phyloP scores from a whole-genome alignment of 208 protist genomes.

The Wallacemonas sp. region DNA sequence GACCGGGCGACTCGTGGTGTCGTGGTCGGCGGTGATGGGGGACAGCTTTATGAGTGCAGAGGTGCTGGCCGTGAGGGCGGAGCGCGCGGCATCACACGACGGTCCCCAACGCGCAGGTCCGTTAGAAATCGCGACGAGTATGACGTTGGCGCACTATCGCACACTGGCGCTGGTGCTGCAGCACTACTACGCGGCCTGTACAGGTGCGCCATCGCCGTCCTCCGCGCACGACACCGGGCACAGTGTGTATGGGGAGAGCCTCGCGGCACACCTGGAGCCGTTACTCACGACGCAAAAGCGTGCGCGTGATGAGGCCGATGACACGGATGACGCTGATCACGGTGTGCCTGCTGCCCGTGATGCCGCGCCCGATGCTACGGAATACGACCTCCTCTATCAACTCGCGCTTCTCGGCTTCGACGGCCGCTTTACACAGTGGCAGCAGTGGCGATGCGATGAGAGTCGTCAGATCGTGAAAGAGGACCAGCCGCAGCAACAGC shows the following conservation, averaged over 20 bases:
- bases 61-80: not conserved
- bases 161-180: not conserved
- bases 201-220: no score
- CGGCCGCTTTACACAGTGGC: not conserved
- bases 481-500: not conserved
- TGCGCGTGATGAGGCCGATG: not conserved
- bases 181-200: not conserved
- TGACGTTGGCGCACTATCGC: not conserved
- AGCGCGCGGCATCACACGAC: not conserved
- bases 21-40: conserved; percentile 5
- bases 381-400: conserved; percentile 10
- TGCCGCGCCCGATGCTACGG: not conserved
- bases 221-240: no score
- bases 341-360: no score
- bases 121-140: not conserved
- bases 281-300: no score
- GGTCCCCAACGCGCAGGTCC: not conserved
- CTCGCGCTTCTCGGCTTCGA: conserved; percentile 11
- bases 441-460: conserved; percentile 1
- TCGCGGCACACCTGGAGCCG: no score
- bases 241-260: no score
- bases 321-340: no score
- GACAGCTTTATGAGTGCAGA: not conserved
- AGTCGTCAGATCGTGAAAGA: not conserved
- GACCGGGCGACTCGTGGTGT: no score